Evolutionary conservation across 768 basidiomycete species (phyloP).

Genomic region (Fomitopsis serialis): DNA sequence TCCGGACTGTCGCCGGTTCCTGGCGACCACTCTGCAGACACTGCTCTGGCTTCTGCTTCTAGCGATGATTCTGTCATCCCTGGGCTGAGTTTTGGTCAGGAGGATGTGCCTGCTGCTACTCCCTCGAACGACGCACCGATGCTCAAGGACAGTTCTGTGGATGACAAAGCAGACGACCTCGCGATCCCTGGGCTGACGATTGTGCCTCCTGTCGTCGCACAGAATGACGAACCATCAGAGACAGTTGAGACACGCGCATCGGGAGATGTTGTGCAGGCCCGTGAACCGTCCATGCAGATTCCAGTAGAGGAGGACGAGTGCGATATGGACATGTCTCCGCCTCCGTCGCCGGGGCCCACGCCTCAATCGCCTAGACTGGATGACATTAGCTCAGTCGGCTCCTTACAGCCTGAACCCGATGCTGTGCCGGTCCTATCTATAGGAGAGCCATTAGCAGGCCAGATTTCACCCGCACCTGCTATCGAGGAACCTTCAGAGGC

Average conservation of each 20-base stretch:
- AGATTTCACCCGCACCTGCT: too few relatives aligned
- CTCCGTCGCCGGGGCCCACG: constrained; percentile 6
- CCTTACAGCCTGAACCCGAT: not conserved
- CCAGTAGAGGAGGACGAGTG: constrained; percentile 5
- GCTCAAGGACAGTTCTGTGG: too few relatives aligned
- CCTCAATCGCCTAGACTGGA: not conserved
- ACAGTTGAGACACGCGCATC: too few relatives aligned
- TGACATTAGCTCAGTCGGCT: not conserved
- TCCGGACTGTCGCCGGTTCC: too few relatives aligned
- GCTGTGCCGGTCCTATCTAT: too few relatives aligned
- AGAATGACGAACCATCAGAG: not conserved
- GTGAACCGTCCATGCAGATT: not conserved
- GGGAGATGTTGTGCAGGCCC: not conserved
- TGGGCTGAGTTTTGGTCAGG: too few relatives aligned
- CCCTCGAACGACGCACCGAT: too few relatives aligned
- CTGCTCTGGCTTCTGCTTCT: not conserved
- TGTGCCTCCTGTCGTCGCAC: not conserved
- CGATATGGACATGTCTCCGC: constrained; percentile 14
- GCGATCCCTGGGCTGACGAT: not conserved
- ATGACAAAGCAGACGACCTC: not conserved
- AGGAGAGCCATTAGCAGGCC: too few relatives aligned
- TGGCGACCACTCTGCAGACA: not conserved
- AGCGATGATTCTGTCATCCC: not conserved
- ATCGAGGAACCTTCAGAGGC: not conserved
- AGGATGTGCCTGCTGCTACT: not conserved